Evolutionary conservation across 805 yeast species (phyloP).

Genomic region (Candida fluviatilis): DNA sequence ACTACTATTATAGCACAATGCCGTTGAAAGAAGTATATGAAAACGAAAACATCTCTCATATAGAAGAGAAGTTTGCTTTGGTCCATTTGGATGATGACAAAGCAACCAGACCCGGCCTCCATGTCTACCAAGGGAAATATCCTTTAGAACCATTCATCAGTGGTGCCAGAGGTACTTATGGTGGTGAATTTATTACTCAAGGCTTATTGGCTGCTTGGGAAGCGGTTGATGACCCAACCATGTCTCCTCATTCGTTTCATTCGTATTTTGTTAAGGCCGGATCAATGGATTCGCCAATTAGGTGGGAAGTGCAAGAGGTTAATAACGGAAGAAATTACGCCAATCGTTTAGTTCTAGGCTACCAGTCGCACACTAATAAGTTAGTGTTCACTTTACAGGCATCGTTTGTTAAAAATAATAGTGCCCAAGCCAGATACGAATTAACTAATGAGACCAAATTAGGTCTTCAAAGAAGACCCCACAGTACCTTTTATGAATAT

Average conservation of each 20-base stretch:
- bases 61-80: conserved; percentile 15
- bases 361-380: conserved; percentile 22
- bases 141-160: conserved; percentile 18
- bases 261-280: conserved; percentile 37
- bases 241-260: conserved; percentile 38
- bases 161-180: conserved; percentile 34
- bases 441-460: conserved; percentile 13
- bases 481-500: conserved; percentile 18
- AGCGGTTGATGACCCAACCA: conserved; percentile 15
- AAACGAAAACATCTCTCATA: conserved; percentile 5
- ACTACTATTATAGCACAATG: too few species aligned
- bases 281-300: conserved; percentile 20
- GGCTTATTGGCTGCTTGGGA: conserved; percentile 34
- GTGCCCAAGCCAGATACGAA: conserved; percentile 11
- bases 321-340: conserved; percentile 32
- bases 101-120: neutral
- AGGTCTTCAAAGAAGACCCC: conserved; percentile 24
- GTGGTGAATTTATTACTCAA: conserved; percentile 36
- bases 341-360: conserved; percentile 26
- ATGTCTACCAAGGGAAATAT: conserved; percentile 13
- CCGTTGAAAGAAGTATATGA: conserved; percentile 11
- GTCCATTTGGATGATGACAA: conserved; percentile 5
- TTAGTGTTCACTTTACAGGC: conserved; percentile 27
- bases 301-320: conserved; percentile 27
- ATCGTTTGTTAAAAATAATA: conserved; percentile 29